phyloP scores from a whole-genome alignment of 108 stramenopile species.

The Cyclotella kingstonii region DNA sequence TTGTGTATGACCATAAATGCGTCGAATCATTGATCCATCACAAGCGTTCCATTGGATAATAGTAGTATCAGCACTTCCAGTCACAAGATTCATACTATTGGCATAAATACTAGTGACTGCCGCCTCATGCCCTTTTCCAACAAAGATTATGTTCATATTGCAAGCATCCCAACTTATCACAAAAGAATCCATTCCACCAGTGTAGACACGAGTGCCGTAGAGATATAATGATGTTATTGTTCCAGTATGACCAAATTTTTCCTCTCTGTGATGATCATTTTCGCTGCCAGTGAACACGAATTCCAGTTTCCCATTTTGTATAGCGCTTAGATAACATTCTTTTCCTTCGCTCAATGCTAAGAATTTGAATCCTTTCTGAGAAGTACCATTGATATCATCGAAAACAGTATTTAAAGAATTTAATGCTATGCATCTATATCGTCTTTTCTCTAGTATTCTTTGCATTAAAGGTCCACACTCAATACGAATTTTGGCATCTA shows the following conservation, averaged over 20 bases:
- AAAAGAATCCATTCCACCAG: constrained; percentile 46
- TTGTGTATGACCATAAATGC: constrained; percentile 51
- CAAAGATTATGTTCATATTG: constrained; percentile 13
- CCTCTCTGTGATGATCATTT: constrained; percentile 48
- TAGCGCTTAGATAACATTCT: constrained; percentile 32
- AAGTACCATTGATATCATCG: constrained; percentile 60
- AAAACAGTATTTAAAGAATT: constrained; percentile 52
- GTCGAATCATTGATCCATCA: constrained; percentile 40
- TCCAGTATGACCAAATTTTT: constrained; percentile 41
- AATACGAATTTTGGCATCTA: constrained; percentile 37
- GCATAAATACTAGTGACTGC: constrained; percentile 51
- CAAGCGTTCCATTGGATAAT: constrained; percentile 54
- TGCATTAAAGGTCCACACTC: constrained; percentile 57
- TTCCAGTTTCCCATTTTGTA: constrained; percentile 44
- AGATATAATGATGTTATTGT: constrained; percentile 53
- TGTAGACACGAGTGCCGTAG: constrained; percentile 48
- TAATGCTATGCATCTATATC: constrained; percentile 47
- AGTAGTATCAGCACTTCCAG: constrained; percentile 56
- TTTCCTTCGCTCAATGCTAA: constrained; percentile 47
- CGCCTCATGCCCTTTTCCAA: constrained; percentile 53
- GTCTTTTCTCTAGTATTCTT: constrained; percentile 34
- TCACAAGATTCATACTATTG: constrained; percentile 45
- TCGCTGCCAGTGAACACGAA: constrained; percentile 60
- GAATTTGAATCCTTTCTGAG: constrained; percentile 51
- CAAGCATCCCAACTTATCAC: constrained; percentile 47